These are phyloP conservation scores for Sporisorium sorghi DNA, from an alignment of 1,284 basidiomycete species.

Conservation along the genomic window DNA sequence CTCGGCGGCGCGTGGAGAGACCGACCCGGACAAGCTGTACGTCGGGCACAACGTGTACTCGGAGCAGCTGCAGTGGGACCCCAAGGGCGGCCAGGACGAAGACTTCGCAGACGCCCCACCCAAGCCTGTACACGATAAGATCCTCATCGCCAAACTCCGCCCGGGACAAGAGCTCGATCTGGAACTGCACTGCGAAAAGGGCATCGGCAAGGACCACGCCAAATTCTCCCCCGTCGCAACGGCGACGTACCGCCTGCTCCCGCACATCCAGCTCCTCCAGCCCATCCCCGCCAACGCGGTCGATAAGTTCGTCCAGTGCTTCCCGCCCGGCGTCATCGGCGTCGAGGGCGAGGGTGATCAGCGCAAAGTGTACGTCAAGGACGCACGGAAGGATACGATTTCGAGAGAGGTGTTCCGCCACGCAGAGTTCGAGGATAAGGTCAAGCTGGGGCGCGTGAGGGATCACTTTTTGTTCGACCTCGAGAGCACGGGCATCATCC, in stretches of 20 bases:
- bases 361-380: constrained; percentile 75
- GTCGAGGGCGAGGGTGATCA: constrained; percentile 75
- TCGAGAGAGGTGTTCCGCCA: constrained; percentile 92
- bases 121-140: constrained; percentile 81
- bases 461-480: constrained; percentile 95
- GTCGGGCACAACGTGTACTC: constrained; percentile 75
- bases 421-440: constrained; percentile 86
- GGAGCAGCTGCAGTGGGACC: constrained; percentile 82
- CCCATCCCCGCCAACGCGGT: constrained; percentile 76
- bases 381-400: constrained; percentile 86
- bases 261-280: constrained; percentile 82
- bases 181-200: constrained; percentile 92
- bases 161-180: constrained; percentile 87
- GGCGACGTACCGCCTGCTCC: constrained; percentile 89
- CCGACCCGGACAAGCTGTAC: constrained; percentile 60
- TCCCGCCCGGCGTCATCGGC: constrained; percentile 87
- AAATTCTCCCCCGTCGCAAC: constrained; percentile 90
- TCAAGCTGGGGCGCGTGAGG: constrained; percentile 84
- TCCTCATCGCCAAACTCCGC: constrained; percentile 91
- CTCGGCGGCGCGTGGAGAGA: constrained; percentile 73
- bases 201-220: constrained; percentile 94
- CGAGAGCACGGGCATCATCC: constrained; percentile 89
- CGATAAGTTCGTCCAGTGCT: constrained; percentile 86
- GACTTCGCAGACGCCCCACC: constrained; percentile 73
- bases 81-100: constrained; percentile 83